Evolutionary conservation across 1,139 yeast genomes (phyloP).

Genomic region (Diutina siamensis): DNA sequence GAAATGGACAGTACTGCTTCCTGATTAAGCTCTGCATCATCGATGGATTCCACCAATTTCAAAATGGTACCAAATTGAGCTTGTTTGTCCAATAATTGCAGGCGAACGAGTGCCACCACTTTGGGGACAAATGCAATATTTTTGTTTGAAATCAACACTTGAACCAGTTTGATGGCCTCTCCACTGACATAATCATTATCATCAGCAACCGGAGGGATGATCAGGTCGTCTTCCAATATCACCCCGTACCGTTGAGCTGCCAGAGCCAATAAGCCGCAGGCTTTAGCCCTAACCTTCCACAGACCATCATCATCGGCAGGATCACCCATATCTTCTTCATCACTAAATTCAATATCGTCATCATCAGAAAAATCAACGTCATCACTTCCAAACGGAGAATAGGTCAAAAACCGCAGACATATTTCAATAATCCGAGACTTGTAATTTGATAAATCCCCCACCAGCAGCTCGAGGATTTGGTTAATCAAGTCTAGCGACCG

Average conservation of each 20-base stretch:
- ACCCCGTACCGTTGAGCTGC: neutral
- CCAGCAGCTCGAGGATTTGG: neutral
- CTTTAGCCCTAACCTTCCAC: slow-evolving; percentile 4
- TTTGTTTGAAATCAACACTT: neutral
- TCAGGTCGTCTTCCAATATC: slow-evolving; percentile 6
- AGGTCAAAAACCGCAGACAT: slow-evolving; percentile 32
- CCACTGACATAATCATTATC: slow-evolving; percentile 28
- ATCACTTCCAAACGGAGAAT: slow-evolving; percentile 41
- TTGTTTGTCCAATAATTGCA: neutral
- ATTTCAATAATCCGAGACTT: slow-evolving; percentile 16
- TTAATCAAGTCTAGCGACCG: neutral
- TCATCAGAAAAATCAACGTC: slow-evolving; percentile 21
- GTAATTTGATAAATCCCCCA: neutral
- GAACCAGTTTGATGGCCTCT: slow-evolving; percentile 17
- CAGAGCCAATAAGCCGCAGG: neutral
- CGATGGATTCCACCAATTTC: neutral
- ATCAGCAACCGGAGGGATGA: slow-evolving; percentile 21
- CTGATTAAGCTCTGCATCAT: neutral
- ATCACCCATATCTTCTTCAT: slow-evolving; percentile 24
- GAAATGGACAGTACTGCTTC: neutral
- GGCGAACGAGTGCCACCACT: neutral
- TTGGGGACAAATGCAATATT: neutral
- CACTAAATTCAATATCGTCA: slow-evolving; percentile 24
- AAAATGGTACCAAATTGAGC: neutral
- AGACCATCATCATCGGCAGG: slow-evolving; percentile 43